A percentile compares a stretch with the other conserved stretches of the same genome.
These are phyloP conservation scores for Lipomyces chichibuensis DNA, from an alignment of 805 yeast genomes.

Conservation along the genomic window DNA sequence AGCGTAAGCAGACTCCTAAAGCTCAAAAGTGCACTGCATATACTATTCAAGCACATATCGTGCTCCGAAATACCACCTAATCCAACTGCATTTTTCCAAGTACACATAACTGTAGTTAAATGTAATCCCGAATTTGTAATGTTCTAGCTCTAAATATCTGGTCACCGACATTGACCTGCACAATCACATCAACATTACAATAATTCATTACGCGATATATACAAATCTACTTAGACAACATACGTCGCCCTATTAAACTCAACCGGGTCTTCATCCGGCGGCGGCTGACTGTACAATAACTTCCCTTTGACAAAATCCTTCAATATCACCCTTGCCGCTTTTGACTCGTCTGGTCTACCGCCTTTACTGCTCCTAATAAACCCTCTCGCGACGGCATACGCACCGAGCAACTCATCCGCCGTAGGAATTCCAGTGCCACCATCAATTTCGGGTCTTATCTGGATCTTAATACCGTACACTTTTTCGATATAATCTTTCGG, in stretches of 20 bases:
- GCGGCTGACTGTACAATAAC: conserved; percentile 81
- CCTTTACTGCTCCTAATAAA: conserved; percentile 91
- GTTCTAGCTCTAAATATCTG: too few relatives aligned
- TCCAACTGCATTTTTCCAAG: too few relatives aligned
- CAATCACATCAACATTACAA: too few relatives aligned
- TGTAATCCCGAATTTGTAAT: background rate
- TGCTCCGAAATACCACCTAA: too few relatives aligned
- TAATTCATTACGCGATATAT: background rate
- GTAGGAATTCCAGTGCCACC: conserved; percentile 89
- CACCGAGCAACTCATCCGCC: conserved; percentile 82
- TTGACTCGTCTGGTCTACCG: conserved; percentile 93
- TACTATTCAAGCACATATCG: too few relatives aligned
- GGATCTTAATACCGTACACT: conserved; percentile 87
- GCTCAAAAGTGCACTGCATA: too few relatives aligned
- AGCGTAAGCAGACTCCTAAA: too few relatives aligned
- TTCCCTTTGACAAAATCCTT: conserved; percentile 96
- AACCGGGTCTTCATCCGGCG: conserved; percentile 70
- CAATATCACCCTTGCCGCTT: conserved; percentile 89
- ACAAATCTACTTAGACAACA: background rate
- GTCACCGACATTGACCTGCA: too few relatives aligned
- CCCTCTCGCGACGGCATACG: conserved; percentile 96
- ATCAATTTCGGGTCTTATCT: conserved; percentile 71
- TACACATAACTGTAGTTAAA: background rate
- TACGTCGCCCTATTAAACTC: conserved; percentile 67
- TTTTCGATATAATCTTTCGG: conserved; percentile 91